phyloP scores from a whole-genome alignment of 306 rosid genomes.

The Lathyrus aphaca region DNA sequence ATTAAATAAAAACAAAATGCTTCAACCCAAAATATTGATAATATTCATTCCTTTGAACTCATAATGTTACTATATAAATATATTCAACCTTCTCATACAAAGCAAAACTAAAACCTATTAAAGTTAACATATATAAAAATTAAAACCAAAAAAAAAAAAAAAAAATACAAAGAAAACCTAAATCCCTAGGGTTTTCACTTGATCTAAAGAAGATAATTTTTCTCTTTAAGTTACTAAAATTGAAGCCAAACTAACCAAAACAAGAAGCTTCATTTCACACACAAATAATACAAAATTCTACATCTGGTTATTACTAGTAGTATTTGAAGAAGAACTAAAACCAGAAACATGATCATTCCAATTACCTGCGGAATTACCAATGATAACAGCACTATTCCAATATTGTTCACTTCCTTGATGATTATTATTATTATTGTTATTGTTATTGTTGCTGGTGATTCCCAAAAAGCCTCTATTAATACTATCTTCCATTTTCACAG shows the following conservation, averaged over 20 bases:
- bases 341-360: conserved; percentile 68
- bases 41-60: conserved; percentile 36
- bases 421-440: background rate
- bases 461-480: conserved; percentile 50
- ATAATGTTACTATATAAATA: conserved; percentile 42
- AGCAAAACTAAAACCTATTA: conserved; percentile 43
- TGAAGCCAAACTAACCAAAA: conserved; percentile 37
- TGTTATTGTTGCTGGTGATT: conserved; percentile 21
- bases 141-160: conserved; percentile 1
- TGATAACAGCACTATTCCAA: conserved; percentile 50
- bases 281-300: conserved; percentile 19
- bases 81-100: conserved; percentile 45
- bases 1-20: conserved; percentile 12
- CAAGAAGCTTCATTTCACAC: conserved; percentile 12
- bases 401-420: conserved; percentile 50
- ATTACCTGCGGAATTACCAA: conserved; percentile 31
- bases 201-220: conserved; percentile 30
- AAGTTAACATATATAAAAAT: conserved; percentile 12
- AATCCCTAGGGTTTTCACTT: conserved; percentile 53
- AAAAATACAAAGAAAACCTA: conserved; percentile 10
- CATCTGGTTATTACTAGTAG: conserved; percentile 55
- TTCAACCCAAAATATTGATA: conserved; percentile 7
- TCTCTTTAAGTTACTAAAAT: conserved; percentile 30
- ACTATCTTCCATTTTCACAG: conserved; percentile 69
- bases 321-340: conserved; percentile 60